Evolutionary conservation across 75 land plant genomes (phyloP), one percentile per base, ranked within the genome.

Genomic region (Picea sitchensis): DNA sequence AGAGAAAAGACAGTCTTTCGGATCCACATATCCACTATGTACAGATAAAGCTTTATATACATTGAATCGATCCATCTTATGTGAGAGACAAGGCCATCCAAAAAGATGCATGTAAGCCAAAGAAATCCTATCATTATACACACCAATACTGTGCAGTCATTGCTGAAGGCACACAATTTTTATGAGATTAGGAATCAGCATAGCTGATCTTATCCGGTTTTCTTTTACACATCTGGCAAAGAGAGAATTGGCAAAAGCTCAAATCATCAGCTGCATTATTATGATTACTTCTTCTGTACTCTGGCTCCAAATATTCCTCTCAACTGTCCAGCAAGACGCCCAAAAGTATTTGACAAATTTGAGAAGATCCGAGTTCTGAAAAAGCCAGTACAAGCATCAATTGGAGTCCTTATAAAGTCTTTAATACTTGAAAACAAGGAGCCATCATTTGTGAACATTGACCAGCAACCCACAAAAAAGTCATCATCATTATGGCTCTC

Each of bases 311-410:
- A 71, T 71, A 71, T 9, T 44, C n/a, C 23, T 71, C 74, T 56
- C 54, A 71, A 71, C 54, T n/a, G 73, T 44, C 73, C 73, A 44
- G 51, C 54, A 36, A 71, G 54, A 71, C n/a, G 44, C 18, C 44
- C 73, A 44, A 71, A 71, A 38, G 74, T 44, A 13, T n/a, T 38
- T 9, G 44, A 20, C 54, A 71, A 71, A 71, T 71, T 71, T 71
- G 73, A 71, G 51, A 71, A 17, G 11, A 71, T 71, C 44, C 44
- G 54, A n/a, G 26, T 71, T 9, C 56, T 44, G 51, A 71, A 71
- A 71, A 71, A 71, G 51, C 74, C 74, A 17, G n/a, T 71, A 44
- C 74, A 71, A 44, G 74, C 74, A 71, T 71, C 26, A n/a, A 71
- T 71, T 44, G 74, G 51, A 44, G 74, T 41, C 54, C 20, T 15